Base-by-base conservation (phyloP, 257 asterid species). In the Solanum clarkiae region DNA sequence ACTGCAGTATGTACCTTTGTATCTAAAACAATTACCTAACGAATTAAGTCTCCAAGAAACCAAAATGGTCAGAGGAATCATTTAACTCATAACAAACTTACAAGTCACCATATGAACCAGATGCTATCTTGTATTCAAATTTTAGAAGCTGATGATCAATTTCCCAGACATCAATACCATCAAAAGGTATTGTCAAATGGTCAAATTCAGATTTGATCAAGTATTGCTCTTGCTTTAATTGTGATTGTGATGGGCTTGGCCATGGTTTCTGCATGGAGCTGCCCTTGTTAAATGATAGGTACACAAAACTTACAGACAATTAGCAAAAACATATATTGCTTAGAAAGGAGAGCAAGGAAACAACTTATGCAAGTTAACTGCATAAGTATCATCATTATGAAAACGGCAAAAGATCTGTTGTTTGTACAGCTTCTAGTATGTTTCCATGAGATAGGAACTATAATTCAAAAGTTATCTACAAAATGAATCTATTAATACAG, bases 1-100 rank as follows among this genome's bases (percentile, higher is more conserved):
- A 87, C 97, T 91, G 72, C 93, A 90, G 88, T 94, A 96, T 57
- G 92, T 92, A 65, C 95, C 98, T 90, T 93, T 96, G 88, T 93
- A 96, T 89, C 99, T 96, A 93, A 65, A 86, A 60, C 53, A 77
- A 84, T 47, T 62, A 75, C 66, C 83, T 16, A 10, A 53, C 17
- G 29, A 54, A 79, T 79, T 53, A 79, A 53, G 66, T 53, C 29
- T 54, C 49, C 49, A 26, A 80, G 85, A 86, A 70, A 79, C 84
- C 62, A 84, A 83, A 84, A 75, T 40, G 14, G 81, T 87, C 88
- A 84, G 40, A 53, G 68, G 8, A 84, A 45, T 47, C 10, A 18
- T 40, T 49, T 84, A 53, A 10, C 20, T 44, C 45, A 77, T 22
- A 32, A 47, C 7, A 75, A 65, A 89, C 93, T 88, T 88, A 91